A percentile compares a stretch with the other conserved stretches of the same genome.
These are phyloP conservation scores for Suillus fuscotomentosus DNA, from an alignment of 768 basidiomycete species.

Conservation along the genomic window DNA sequence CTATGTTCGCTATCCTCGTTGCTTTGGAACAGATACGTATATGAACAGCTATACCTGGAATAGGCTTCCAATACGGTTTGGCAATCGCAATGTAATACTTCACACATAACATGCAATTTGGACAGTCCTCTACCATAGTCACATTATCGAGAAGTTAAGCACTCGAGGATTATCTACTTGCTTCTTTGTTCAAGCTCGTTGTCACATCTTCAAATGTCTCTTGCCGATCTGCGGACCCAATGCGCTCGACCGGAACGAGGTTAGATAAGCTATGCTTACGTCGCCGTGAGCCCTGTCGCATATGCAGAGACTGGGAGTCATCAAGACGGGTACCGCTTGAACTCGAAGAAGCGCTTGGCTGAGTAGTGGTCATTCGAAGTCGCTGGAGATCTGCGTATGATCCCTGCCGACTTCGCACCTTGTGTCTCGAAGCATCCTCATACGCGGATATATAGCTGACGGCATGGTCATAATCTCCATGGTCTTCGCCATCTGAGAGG, in stretches of 20 bases:
- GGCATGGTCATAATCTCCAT: constrained; percentile 90
- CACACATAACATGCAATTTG: constrained; percentile 18
- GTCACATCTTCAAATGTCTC: constrained; percentile 68
- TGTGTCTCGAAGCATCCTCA: constrained; percentile 43
- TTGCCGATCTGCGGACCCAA: constrained; percentile 55
- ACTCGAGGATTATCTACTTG: constrained; percentile 31
- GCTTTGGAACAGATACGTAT: not conserved
- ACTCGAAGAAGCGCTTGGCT: constrained; percentile 8
- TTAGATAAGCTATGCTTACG: constrained; percentile 67
- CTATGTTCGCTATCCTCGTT: not conserved
- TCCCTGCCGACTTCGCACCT: constrained; percentile 59
- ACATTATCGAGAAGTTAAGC: constrained; percentile 20
- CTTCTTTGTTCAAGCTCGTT: constrained; percentile 65
- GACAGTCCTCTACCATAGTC: constrained; percentile 18
- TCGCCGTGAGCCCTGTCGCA: constrained; percentile 45
- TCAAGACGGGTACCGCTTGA: constrained; percentile 17
- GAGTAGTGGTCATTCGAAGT: constrained; percentile 42
- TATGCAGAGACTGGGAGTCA: constrained; percentile 43
- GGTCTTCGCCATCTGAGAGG: constrained; percentile 82
- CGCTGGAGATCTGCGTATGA: constrained; percentile 85
- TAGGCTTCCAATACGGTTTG: constrained; percentile 6
- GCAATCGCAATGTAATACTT: constrained; percentile 29
- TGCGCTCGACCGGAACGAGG: constrained; percentile 58
- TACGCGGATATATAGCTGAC: constrained; percentile 59
- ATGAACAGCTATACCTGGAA: constrained; percentile 17